phyloP scores from a whole-genome alignment of 164 flowering plant genomes.

The Chimonanthus salicifolius region DNA sequence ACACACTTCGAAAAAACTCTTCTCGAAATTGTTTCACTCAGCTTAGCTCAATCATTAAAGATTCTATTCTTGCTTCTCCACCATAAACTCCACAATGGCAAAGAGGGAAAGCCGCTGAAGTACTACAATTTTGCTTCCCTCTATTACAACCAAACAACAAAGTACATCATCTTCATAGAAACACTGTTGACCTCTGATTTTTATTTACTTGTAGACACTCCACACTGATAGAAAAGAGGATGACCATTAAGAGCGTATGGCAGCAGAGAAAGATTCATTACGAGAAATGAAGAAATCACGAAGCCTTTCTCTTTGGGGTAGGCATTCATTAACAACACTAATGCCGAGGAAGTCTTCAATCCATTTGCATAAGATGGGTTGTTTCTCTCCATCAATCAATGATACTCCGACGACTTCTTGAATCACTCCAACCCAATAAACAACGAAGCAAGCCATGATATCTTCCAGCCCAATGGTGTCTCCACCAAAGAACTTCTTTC shows the following conservation, averaged over 20 bases:
- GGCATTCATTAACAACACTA: constrained; percentile 1
- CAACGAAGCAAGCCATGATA: constrained; percentile 1
- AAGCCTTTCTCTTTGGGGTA: constrained; percentile 5
- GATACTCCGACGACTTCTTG: neutral
- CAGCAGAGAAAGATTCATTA: neutral
- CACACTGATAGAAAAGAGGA: neutral
- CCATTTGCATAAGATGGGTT: constrained; percentile 3
- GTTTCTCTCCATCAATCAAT: neutral
- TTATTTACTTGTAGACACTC: neutral
- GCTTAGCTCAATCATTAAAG: too few relatives aligned
- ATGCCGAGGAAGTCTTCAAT: neutral
- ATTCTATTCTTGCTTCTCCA: too few relatives aligned
- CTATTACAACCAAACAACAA: too few relatives aligned
- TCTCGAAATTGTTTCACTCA: too few relatives aligned
- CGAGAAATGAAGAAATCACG: neutral
- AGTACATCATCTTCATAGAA: neutral
- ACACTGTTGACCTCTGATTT: neutral
- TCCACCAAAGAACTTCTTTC: constrained; percentile 6
- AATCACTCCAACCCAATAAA: neutral
- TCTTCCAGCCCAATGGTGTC: constrained; percentile 1
- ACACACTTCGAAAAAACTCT: too few relatives aligned
- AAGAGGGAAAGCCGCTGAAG: too few relatives aligned
- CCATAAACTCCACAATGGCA: too few relatives aligned
- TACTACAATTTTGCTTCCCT: too few relatives aligned
- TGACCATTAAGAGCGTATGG: neutral